Conservation (phyloP, 1,284 basidiomycete species). For the Ganoderma leucocontextum region DNA sequence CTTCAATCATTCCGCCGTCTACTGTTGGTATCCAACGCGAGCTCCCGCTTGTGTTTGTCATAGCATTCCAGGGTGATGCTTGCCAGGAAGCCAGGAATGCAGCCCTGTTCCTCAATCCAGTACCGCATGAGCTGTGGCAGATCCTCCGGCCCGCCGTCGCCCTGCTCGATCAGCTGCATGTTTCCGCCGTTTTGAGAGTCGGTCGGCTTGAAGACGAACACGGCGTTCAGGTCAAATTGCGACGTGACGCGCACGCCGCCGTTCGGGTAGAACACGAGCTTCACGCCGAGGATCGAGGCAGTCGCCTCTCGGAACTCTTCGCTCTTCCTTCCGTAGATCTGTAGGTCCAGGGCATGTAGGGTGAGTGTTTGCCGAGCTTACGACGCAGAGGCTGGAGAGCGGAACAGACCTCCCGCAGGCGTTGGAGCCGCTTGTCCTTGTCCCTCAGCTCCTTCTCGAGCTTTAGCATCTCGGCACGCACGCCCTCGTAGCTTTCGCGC, state of each 20-base stretch:
- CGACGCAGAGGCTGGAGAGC: not conserved
- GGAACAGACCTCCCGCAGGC: conserved; percentile 70
- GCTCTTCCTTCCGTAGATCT: conserved; percentile 79
- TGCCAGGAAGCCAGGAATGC: conserved; percentile 79
- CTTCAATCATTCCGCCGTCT: not conserved
- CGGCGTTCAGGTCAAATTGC: conserved; percentile 76
- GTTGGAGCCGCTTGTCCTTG: conserved; percentile 78
- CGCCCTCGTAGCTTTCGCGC: conserved; percentile 73
- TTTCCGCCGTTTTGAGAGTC: conserved; percentile 49
- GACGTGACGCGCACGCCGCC: conserved; percentile 86
- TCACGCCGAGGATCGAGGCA: conserved; percentile 83
- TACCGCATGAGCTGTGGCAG: conserved; percentile 71
- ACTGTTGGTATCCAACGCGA: not conserved
- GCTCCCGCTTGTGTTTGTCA: conserved; percentile 49
- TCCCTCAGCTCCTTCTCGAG: conserved; percentile 77
- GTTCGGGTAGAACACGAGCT: conserved; percentile 85
- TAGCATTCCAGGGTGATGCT: conserved; percentile 80
- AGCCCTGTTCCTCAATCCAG: conserved; percentile 77
- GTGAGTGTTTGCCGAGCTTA: not conserved
- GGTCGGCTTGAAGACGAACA: conserved; percentile 76
- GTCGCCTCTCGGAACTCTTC: conserved; percentile 86
- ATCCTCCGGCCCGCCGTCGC: conserved; percentile 75
- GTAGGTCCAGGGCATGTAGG: not conserved
- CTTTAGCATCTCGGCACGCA: conserved; percentile 69
- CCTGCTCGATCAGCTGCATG: conserved; percentile 76